These are phyloP conservation scores for Populus trichocarpa DNA, from an alignment of 441 rosid genomes.

Conservation along the genomic window DNA sequence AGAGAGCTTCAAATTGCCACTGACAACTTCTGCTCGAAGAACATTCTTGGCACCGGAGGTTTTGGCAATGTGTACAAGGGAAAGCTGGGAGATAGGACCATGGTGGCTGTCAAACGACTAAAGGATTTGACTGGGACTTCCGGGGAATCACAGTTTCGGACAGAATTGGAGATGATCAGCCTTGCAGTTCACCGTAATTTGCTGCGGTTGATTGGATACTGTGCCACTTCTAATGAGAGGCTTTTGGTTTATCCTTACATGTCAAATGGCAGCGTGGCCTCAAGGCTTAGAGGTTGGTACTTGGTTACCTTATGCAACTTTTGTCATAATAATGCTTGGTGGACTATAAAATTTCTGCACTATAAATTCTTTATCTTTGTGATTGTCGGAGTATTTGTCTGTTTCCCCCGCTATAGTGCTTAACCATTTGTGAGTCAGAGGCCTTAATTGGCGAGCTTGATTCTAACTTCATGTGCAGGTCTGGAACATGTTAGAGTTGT, in stretches of 20 bases:
- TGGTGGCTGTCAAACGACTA: conserved; percentile 76
- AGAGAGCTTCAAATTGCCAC: conserved; percentile 80
- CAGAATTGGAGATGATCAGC: conserved; percentile 90
- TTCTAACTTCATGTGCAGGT: background rate
- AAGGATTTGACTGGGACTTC: conserved; percentile 66
- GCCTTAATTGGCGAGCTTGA: background rate
- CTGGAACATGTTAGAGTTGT: background rate
- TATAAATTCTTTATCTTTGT: background rate
- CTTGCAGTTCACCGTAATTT: conserved; percentile 84
- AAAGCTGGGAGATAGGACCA: conserved; percentile 59
- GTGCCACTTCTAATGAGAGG: conserved; percentile 63
- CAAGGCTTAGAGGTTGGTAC: conserved; percentile 75
- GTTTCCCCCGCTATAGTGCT: background rate
- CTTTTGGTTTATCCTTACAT: conserved; percentile 87
- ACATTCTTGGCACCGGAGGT: conserved; percentile 83
- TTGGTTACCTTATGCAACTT: conserved; percentile 7
- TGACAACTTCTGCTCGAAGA: conserved; percentile 69
- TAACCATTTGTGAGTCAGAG: background rate
- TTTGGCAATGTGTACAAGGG: conserved; percentile 91
- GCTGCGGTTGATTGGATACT: conserved; percentile 73
- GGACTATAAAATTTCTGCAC: background rate
- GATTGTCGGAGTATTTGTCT: background rate
- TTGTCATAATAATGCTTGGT: background rate
- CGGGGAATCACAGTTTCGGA: conserved; percentile 82
- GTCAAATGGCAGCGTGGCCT: conserved; percentile 92